Evolutionary conservation across 2,329 filamentous ascomycete genomes (phyloP).

Genomic region (Endothia cerciana): DNA sequence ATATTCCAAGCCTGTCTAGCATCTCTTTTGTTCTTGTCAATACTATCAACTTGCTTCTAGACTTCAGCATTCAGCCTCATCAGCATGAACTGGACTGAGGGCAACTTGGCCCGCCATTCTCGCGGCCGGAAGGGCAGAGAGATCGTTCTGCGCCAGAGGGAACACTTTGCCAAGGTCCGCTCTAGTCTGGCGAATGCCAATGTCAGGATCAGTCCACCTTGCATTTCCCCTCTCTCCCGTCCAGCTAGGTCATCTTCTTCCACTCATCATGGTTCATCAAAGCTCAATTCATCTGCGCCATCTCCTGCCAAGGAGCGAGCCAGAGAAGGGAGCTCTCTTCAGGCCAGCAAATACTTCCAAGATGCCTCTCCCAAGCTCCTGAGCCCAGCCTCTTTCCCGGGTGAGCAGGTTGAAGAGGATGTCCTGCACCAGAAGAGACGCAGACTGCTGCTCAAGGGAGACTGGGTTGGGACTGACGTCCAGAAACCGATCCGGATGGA

Average conservation of each 20-base stretch:
- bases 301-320: conserved; percentile 27
- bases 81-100: conserved; percentile 56
- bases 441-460: conserved; percentile 38
- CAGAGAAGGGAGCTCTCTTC: neutral
- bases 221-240: conserved; percentile 36
- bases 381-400: neutral
- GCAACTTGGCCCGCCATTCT: conserved; percentile 48
- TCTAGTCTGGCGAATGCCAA: conserved; percentile 37
- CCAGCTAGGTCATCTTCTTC: conserved; percentile 30
- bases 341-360: conserved; percentile 20
- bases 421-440: conserved; percentile 35
- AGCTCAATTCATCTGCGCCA: conserved; percentile 10
- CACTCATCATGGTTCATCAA: conserved; percentile 6
- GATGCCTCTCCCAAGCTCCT: neutral
- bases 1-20: neutral
- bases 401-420: conserved; percentile 7
- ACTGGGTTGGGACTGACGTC: conserved; percentile 41
- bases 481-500: conserved; percentile 40
- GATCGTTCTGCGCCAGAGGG: conserved; percentile 46
- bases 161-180: conserved; percentile 51
- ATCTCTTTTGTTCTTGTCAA: neutral
- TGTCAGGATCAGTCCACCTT: conserved; percentile 38
- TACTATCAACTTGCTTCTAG: neutral
- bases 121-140: conserved; percentile 41
- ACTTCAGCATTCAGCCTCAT: neutral